Evolutionary conservation across 805 yeast species (phyloP).

Genomic region (Soucietia sequanensis): DNA sequence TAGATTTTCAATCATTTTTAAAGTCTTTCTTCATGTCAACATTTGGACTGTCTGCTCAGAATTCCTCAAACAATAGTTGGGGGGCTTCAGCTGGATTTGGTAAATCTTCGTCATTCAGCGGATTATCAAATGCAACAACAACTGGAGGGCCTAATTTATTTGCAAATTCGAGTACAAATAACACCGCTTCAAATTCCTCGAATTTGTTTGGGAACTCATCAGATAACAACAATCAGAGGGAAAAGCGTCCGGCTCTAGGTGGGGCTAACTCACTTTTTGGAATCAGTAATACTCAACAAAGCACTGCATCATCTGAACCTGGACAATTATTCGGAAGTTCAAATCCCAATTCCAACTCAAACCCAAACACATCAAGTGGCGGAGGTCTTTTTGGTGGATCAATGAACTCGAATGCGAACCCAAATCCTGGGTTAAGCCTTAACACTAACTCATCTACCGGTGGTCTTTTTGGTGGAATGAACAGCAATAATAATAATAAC

Average conservation of each 20-base stretch:
- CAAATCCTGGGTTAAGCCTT: not conserved
- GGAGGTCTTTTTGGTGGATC: slow-evolving; percentile 2
- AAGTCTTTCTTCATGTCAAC: too few relatives aligned
- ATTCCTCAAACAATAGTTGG: slow-evolving; percentile 14
- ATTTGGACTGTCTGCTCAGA: not conserved
- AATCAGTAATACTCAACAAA: too few relatives aligned
- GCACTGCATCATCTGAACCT: slow-evolving; percentile 3
- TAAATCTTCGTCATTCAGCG: slow-evolving; percentile 18
- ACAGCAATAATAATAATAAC: slow-evolving; percentile 11
- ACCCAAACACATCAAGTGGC: not conserved
- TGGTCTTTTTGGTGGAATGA: slow-evolving; percentile 22
- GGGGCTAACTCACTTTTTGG: too few relatives aligned
- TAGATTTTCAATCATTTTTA: too few relatives aligned
- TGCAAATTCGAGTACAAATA: slow-evolving; percentile 7
- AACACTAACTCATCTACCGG: slow-evolving; percentile 8
- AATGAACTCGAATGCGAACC: not conserved
- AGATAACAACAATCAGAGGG: slow-evolving; percentile 3
- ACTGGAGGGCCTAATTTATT: slow-evolving; percentile 8
- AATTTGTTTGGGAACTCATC: slow-evolving; percentile 21
- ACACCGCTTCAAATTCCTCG: slow-evolving; percentile 6
- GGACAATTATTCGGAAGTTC: slow-evolving; percentile 14
- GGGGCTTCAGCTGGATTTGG: slow-evolving; percentile 21
- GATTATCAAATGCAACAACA: too few relatives aligned
- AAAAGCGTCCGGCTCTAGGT: slow-evolving; percentile 2
- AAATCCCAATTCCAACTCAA: slow-evolving; percentile 1